Evolutionary conservation across 2,329 filamentous ascomycete species (phyloP).

Genomic region (Paraconiothyrium brasiliense): DNA sequence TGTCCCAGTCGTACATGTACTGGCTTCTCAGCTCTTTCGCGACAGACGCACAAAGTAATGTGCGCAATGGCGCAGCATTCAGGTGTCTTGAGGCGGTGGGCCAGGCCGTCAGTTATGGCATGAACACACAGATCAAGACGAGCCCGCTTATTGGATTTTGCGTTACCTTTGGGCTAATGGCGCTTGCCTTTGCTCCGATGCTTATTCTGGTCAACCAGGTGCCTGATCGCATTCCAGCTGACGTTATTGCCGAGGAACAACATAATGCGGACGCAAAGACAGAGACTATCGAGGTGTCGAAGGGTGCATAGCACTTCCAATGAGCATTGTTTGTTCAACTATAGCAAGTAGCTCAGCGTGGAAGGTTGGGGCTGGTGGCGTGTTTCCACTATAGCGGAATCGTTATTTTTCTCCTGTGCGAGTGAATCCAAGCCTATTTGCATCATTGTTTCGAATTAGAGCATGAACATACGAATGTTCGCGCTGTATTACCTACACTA

Average conservation of each 20-base stretch:
- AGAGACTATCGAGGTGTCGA: constrained; percentile 18
- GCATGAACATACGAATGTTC: too few species aligned
- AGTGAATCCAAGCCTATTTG: too few species aligned
- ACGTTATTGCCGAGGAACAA: constrained; percentile 40
- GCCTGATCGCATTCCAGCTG: constrained; percentile 44
- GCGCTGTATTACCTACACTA: too few species aligned
- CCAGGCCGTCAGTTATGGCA: constrained; percentile 40
- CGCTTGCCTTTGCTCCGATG: constrained; percentile 42
- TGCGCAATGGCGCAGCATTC: constrained; percentile 38
- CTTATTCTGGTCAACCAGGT: constrained; percentile 42
- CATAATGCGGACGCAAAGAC: constrained; percentile 29
- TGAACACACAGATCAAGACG: constrained; percentile 43
- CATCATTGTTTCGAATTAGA: too few species aligned
- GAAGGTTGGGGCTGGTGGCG: background rate
- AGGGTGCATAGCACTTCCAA: background rate
- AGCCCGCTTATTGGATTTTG: constrained; percentile 41
- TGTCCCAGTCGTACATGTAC: constrained; percentile 45
- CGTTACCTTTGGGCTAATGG: constrained; percentile 46
- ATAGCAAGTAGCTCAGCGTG: background rate
- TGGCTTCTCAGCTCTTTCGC: constrained; percentile 43
- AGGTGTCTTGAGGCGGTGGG: constrained; percentile 40
- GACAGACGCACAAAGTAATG: constrained; percentile 38
- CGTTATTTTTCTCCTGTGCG: too few species aligned
- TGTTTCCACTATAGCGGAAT: too few species aligned
- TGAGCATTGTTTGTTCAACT: too few species aligned